A percentile compares a stretch with the other conserved stretches of the same genome.
Evolutionary conservation across 208 protist genomes (phyloP).

Genomic region (Crithidia expoeki): DNA sequence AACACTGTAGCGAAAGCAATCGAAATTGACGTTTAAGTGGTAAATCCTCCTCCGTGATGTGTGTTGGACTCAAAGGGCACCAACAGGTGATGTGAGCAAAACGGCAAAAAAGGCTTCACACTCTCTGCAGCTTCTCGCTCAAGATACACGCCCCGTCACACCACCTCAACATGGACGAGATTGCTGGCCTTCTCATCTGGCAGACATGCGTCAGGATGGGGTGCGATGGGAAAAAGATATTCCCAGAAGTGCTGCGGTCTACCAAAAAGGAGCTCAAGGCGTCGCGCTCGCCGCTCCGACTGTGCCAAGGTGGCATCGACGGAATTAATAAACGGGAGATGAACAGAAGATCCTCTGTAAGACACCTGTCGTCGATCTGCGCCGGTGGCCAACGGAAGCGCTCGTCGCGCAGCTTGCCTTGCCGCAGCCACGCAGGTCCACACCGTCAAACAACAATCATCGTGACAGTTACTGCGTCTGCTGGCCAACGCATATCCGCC

Average conservation of each 20-base stretch:
- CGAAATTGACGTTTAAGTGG: too few species aligned
- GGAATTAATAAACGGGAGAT: background rate
- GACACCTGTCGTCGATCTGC: too few species aligned
- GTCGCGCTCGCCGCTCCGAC: slow-evolving; percentile 21
- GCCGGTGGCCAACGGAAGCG: background rate
- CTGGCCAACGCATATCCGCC: background rate
- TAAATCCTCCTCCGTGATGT: too few species aligned
- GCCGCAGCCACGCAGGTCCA: background rate
- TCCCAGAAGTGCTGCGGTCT: slow-evolving; percentile 1
- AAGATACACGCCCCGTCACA: background rate
- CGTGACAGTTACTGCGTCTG: background rate
- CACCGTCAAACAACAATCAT: slow-evolving; percentile 6
- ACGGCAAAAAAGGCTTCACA: background rate
- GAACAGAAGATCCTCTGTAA: too few species aligned
- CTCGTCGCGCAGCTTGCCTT: background rate
- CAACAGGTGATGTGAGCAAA: background rate
- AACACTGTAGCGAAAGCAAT: too few species aligned
- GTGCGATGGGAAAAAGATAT: slow-evolving; percentile 31
- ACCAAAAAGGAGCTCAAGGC: slow-evolving; percentile 36
- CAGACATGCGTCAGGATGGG: background rate
- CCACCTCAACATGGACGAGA: background rate
- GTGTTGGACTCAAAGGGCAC: background rate
- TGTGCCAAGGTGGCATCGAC: background rate
- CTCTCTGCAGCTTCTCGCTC: too few species aligned
- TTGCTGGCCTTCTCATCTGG: background rate